phyloP scores from a whole-genome alignment of 2,329 filamentous ascomycete genomes.

The Thelonectria discophora region DNA sequence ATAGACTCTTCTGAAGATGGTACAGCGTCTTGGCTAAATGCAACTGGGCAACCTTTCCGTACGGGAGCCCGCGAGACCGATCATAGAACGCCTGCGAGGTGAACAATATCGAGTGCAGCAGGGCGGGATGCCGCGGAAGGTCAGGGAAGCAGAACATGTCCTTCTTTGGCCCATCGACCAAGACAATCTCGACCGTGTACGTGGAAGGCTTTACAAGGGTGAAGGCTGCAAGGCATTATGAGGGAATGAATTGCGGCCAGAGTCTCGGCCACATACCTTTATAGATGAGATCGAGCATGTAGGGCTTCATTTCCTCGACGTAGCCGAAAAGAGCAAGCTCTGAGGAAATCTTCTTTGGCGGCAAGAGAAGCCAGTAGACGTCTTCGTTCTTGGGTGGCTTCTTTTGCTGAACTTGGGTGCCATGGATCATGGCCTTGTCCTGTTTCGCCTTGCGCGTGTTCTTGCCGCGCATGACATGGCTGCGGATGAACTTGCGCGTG shows the following conservation, averaged over 20 bases:
- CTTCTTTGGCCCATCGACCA: conserved; percentile 16
- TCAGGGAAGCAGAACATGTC: conserved; percentile 35
- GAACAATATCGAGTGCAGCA: conserved; percentile 39
- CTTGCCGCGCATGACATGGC: conserved; percentile 44
- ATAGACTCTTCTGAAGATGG: conserved; percentile 31
- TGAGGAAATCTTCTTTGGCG: conserved; percentile 21
- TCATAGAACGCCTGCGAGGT: conserved; percentile 39
- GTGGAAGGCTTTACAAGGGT: conserved; percentile 35
- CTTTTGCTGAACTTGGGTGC: background rate
- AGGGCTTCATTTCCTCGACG: conserved; percentile 22
- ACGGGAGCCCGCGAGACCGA: background rate
- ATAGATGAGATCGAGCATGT: conserved; percentile 24
- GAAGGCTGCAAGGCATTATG: conserved; percentile 13
- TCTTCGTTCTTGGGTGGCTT: background rate
- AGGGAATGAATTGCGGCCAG: background rate
- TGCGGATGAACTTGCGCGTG: conserved; percentile 40
- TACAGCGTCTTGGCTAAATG: conserved; percentile 34
- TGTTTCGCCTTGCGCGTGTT: conserved; percentile 32
- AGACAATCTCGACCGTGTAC: conserved; percentile 25
- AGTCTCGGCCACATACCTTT: conserved; percentile 9
- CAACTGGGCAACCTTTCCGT: conserved; percentile 25
- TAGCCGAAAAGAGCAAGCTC: conserved; percentile 25
- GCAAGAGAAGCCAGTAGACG: conserved; percentile 3
- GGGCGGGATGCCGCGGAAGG: conserved; percentile 31
- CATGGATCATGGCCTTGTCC: conserved; percentile 2